phyloP scores from a whole-genome alignment of 352 stramenopile genomes.

The Phytophthora fragariae region DNA sequence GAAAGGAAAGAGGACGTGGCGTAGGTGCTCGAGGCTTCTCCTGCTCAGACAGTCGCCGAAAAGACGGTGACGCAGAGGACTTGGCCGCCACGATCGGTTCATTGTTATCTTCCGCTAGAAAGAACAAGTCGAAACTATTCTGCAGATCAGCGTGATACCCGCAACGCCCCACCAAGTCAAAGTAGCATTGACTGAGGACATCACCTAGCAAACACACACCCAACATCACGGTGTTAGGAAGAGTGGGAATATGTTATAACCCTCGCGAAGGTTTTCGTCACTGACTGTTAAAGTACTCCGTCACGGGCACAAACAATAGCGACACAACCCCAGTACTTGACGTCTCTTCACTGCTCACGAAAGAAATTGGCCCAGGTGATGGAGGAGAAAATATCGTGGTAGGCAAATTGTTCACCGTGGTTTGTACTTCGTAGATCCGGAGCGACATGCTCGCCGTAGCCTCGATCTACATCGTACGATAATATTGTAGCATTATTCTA shows the following conservation, averaged over 20 bases:
- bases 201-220: slow-evolving; percentile 10
- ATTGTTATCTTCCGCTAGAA: slow-evolving; percentile 36
- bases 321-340: slow-evolving; percentile 23
- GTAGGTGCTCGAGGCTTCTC: neutral
- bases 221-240: neutral
- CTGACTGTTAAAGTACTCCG: slow-evolving; percentile 18
- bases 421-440: slow-evolving; percentile 44
- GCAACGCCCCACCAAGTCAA: slow-evolving; percentile 38
- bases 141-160: slow-evolving; percentile 46
- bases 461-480: slow-evolving; percentile 26
- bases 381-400: slow-evolving; percentile 26
- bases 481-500: neutral
- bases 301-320: slow-evolving; percentile 35
- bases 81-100: slow-evolving; percentile 28
- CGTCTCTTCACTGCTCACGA: slow-evolving; percentile 15
- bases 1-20: slow-evolving; percentile 7
- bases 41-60: slow-evolving; percentile 21
- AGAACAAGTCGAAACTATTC: slow-evolving; percentile 22
- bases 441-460: slow-evolving; percentile 19
- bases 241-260: neutral
- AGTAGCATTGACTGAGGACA: slow-evolving; percentile 27
- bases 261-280: neutral
- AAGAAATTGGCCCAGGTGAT: slow-evolving; percentile 20
- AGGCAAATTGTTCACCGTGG: slow-evolving; percentile 37
- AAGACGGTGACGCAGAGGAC: neutral